phyloP scores from a whole-genome alignment of 2,329 filamentous ascomycete genomes.

The Ramularia endophylla region DNA sequence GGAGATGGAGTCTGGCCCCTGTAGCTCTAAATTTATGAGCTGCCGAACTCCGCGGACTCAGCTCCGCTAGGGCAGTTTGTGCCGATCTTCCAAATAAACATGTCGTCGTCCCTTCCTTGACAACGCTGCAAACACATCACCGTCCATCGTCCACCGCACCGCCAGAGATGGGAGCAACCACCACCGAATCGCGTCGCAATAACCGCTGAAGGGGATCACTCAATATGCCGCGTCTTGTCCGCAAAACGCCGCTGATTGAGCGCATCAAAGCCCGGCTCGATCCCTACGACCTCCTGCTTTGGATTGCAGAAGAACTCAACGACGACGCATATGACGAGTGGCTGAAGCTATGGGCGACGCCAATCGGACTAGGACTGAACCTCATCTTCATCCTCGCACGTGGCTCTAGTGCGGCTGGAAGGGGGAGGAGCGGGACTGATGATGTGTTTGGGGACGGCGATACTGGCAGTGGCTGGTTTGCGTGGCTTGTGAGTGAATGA shows the following conservation, averaged over 20 bases:
- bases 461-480: constrained; percentile 58
- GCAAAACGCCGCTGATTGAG: constrained; percentile 70
- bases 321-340: constrained; percentile 83
- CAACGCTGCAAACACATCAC: background rate
- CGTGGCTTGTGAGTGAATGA: constrained; percentile 51
- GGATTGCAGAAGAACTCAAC: constrained; percentile 88
- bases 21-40: no score
- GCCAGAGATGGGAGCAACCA: background rate
- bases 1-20: no score
- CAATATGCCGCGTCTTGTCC: constrained; percentile 71
- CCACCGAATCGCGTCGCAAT: background rate
- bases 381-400: constrained; percentile 74
- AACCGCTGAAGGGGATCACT: background rate
- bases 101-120: background rate
- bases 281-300: constrained; percentile 82
- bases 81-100: no score
- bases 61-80: no score
- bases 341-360: constrained; percentile 64
- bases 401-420: constrained; percentile 49
- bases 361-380: constrained; percentile 71
- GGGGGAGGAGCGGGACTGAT: constrained; percentile 40
- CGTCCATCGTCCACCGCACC: background rate
- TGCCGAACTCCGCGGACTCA: no score
- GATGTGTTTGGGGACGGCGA: constrained; percentile 3
- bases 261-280: constrained; percentile 77